phyloP scores from a whole-genome alignment of 192 early-diverging fungal species.

The Coemansia sp. region DNA sequence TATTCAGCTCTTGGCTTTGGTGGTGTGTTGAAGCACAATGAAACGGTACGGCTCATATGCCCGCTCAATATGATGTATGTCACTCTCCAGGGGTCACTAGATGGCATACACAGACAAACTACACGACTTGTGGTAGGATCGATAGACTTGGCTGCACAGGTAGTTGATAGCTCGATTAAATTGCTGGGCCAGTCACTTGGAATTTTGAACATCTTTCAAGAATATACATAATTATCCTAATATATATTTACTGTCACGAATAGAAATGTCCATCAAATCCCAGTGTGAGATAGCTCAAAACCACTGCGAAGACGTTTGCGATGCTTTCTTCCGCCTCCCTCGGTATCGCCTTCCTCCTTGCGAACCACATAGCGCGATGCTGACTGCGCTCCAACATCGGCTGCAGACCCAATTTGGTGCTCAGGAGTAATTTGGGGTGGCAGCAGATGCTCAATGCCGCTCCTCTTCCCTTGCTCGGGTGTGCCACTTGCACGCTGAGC shows the following conservation, averaged over 20 bases:
- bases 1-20: conserved; percentile 4
- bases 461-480: conserved; percentile 15
- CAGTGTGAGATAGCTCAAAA: background rate
- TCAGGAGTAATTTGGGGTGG: conserved; percentile 34
- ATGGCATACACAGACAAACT: background rate
- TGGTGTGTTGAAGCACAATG: background rate
- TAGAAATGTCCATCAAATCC: too few species aligned
- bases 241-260: background rate
- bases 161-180: background rate
- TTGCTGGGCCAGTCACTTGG: background rate
- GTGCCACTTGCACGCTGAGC: conserved; percentile 19
- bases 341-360: conserved; percentile 39
- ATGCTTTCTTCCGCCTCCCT: conserved; percentile 43
- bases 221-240: background rate
- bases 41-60: background rate
- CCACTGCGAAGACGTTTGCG: conserved; percentile 32
- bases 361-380: conserved; percentile 35
- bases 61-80: background rate
- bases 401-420: conserved; percentile 34
- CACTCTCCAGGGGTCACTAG: background rate
- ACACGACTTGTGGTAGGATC: background rate
- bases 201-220: background rate
- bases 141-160: background rate
- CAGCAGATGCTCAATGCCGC: background rate
- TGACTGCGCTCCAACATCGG: conserved; percentile 23